Conservation (phyloP, 768 basidiomycete species). For the Rhodosporidiobolus sp. region DNA sequence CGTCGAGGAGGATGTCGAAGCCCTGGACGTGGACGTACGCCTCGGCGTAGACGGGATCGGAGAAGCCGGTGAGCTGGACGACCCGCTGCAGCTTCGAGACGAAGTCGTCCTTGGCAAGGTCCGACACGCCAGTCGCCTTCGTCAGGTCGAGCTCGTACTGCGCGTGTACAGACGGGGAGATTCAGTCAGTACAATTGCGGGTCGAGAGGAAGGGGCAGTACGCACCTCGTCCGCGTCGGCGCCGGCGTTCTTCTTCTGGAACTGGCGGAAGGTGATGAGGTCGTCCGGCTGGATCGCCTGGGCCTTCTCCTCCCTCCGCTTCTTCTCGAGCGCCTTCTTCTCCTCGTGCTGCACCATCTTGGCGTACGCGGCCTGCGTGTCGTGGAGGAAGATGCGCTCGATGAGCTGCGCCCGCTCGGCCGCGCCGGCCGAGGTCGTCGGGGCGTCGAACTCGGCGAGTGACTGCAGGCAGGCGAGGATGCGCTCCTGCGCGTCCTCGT, state of each 20-base stretch:
- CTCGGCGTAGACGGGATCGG: constrained; percentile 96
- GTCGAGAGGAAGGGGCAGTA: background rate
- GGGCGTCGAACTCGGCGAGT: constrained; percentile 61
- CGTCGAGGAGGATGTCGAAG: constrained; percentile 93
- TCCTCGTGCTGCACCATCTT: constrained; percentile 96
- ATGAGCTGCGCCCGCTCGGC: constrained; percentile 49
- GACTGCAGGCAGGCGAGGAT: constrained; percentile 95
- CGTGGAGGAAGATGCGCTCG: constrained; percentile 59
- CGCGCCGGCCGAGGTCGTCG: constrained; percentile 54
- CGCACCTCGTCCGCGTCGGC: constrained; percentile 60
- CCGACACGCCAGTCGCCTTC: constrained; percentile 78
- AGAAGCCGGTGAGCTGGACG: constrained; percentile 65
- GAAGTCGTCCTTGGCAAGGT: constrained; percentile 58
- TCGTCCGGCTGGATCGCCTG: constrained; percentile 88
- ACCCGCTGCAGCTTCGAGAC: constrained; percentile 39
- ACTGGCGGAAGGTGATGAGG: constrained; percentile 83
- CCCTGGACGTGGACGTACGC: constrained; percentile 97
- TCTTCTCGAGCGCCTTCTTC: constrained; percentile 89
- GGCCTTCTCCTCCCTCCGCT: constrained; percentile 69
- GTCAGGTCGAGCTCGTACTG: constrained; percentile 87
- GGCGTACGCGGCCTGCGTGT: constrained; percentile 85
- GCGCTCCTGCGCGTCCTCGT: constrained; percentile 94
- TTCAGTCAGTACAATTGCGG: background rate
- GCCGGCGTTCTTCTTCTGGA: constrained; percentile 83
- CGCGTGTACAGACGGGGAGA: background rate